These are phyloP conservation scores for Citrus glauca DNA, from an alignment of 345 rosid genomes.

Conservation along the genomic window DNA sequence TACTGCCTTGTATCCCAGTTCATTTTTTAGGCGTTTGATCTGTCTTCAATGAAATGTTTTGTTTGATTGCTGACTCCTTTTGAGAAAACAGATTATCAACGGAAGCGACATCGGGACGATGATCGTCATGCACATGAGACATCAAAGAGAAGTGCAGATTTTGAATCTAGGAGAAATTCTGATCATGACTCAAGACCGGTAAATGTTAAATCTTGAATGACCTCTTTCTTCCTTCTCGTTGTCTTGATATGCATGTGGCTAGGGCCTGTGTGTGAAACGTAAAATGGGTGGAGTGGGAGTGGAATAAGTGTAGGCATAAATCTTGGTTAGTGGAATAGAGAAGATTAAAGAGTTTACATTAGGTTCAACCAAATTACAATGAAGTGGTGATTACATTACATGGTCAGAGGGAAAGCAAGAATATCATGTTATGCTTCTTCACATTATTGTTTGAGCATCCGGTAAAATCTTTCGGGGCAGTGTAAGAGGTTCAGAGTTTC, in stretches of 20 bases:
- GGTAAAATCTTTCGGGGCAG: background rate
- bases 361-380: background rate
- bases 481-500: background rate
- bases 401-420: background rate
- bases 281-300: background rate
- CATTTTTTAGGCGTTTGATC: background rate
- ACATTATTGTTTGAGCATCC: background rate
- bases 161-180: constrained; percentile 57
- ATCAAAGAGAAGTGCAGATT: constrained; percentile 64
- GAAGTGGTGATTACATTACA: background rate
- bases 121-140: constrained; percentile 60
- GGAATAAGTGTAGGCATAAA: background rate
- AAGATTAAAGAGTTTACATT: background rate
- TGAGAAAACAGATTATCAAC: constrained; percentile 52
- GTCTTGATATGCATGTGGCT: background rate
- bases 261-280: background rate
- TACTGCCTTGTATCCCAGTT: background rate
- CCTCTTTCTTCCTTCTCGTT: background rate
- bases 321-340: background rate
- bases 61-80: constrained; percentile 6
- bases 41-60: background rate
- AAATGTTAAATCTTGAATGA: constrained; percentile 9
- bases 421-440: background rate
- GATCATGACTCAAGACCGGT: constrained; percentile 77
- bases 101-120: constrained; percentile 85